Percentiles rank a stretch among this genome's conserved stretches.
Evolutionary conservation across 164 flowering plant species (phyloP).

Genomic region (Piper longum): DNA sequence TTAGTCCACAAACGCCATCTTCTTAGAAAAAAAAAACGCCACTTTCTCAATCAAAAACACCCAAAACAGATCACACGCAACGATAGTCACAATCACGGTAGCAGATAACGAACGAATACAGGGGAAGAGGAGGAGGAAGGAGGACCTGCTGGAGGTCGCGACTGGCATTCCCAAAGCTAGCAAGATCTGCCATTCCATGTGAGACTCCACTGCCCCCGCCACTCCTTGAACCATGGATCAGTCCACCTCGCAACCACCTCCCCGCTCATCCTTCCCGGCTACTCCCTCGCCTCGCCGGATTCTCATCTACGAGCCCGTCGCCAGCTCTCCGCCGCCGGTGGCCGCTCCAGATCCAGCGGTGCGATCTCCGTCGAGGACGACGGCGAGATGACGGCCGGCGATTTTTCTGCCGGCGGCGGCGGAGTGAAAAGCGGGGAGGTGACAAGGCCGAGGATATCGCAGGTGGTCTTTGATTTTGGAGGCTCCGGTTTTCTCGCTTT

Average conservation of each 20-base stretch:
- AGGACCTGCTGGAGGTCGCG: conserved; percentile 78
- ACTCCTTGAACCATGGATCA: conserved; percentile 33
- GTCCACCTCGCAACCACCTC: neutral
- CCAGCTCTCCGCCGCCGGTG: neutral
- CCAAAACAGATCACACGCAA: neutral
- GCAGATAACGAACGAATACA: neutral
- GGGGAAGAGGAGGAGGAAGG: conserved; percentile 1
- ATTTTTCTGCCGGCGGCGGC: neutral
- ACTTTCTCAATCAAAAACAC: neutral
- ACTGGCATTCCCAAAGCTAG: conserved; percentile 65
- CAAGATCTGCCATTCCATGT: conserved; percentile 99
- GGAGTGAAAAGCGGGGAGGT: neutral
- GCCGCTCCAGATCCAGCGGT: neutral
- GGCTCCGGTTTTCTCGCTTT: neutral
- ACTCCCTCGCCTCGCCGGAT: neutral
- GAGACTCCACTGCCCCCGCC: conserved; percentile 40
- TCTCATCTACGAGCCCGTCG: neutral
- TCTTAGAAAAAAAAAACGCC: neutral
- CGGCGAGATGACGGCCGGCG: neutral
- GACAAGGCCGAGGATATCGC: neutral
- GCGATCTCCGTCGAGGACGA: neutral
- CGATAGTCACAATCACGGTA: neutral
- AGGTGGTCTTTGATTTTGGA: neutral
- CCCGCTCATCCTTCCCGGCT: neutral
- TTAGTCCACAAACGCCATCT: too few species aligned